Evolutionary conservation across 2,329 filamentous ascomycete species (phyloP), one percentile per base, ranked within the genome.

Genomic region (Stachybotrys chlorohalonatus): DNA sequence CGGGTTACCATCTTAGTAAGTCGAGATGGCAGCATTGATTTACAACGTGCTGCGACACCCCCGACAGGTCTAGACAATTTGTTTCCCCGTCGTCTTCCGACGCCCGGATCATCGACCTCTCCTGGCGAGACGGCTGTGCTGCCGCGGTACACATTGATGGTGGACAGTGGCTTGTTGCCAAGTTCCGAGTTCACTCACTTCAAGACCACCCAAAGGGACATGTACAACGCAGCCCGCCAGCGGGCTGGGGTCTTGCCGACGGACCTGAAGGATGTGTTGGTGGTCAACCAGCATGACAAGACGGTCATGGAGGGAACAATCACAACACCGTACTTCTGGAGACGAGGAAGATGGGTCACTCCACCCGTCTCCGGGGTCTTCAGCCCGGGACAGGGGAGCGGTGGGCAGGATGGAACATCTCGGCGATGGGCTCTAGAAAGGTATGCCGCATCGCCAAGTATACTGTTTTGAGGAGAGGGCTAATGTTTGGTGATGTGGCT

Each of bases 221-320:
- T 84, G 66, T 97, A 97, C 68, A 82, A 88, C 49, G 73, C 73
- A 2, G 89, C 90, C 1, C 82, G 91, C 8, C 64, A 72, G 31
- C 79, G 89, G 13, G 81, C 79, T 1, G 73, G 73, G 0, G 82
- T 93, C 51, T 65, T 58, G 48, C 70, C 68, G 8, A 64, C 71
- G 0, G 78, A 81, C 45, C 68, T 72, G 47, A 78, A 80, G 52
- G 93, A 97, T 68, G 89, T 96, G 5, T 74, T 97, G 17, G 70
- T 96, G 2, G 78, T 88, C 58, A 90, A 89, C 63, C 66, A 65
- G 0, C 59, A 68, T 5, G 73, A 81, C 31, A 78, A 78, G 1
- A 80, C 85, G 51, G 72, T 96, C 42, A 95, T 95, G 81, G 93
- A 97, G 69, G 90, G 90, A 8, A 92, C 87, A 57, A 80, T 88